These are phyloP conservation scores for Penicillium arizonense DNA, from an alignment of 495 filamentous ascomycete genomes.

Conservation along the genomic window DNA sequence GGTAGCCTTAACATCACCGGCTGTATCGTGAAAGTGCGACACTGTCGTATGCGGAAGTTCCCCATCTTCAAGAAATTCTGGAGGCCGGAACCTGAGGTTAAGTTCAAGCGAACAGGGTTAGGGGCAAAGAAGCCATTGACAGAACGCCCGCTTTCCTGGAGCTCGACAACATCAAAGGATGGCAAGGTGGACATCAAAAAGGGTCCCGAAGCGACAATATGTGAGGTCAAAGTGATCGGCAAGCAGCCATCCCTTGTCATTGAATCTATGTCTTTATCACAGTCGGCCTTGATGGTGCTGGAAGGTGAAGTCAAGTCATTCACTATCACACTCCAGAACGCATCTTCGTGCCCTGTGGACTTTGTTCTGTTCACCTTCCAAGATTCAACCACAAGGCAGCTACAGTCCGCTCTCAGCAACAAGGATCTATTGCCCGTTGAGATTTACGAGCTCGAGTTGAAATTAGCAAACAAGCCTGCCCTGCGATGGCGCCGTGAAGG, in stretches of 20 bases:
- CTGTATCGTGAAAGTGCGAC: constrained; percentile 73
- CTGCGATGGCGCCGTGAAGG: constrained; percentile 60
- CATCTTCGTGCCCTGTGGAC: constrained; percentile 74
- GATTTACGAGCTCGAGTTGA: constrained; percentile 80
- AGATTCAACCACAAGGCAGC: constrained; percentile 76
- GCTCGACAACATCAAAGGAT: constrained; percentile 47
- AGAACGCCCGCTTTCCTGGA: constrained; percentile 56
- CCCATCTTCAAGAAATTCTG: constrained; percentile 76
- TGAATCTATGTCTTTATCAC: constrained; percentile 72
- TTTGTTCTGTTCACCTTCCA: constrained; percentile 83
- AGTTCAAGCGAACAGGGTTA: constrained; percentile 72
- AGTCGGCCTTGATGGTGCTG: constrained; percentile 86
- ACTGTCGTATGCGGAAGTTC: constrained; percentile 80
- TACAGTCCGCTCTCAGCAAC: constrained; percentile 71
- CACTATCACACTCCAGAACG: constrained; percentile 75
- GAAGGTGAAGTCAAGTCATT: constrained; percentile 82
- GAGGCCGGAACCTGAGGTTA: constrained; percentile 67
- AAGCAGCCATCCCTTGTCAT: constrained; percentile 75
- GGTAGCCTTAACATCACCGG: constrained; percentile 74
- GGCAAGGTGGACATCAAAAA: constrained; percentile 37
- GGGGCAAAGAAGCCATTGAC: constrained; percentile 52
- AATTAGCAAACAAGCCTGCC: constrained; percentile 71
- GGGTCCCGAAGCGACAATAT: constrained; percentile 32
- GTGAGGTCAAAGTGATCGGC: constrained; percentile 66
- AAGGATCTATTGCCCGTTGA: constrained; percentile 75